Conservation (phyloP, 106 monocot genomes). For the Dioscorea alata region DNA sequence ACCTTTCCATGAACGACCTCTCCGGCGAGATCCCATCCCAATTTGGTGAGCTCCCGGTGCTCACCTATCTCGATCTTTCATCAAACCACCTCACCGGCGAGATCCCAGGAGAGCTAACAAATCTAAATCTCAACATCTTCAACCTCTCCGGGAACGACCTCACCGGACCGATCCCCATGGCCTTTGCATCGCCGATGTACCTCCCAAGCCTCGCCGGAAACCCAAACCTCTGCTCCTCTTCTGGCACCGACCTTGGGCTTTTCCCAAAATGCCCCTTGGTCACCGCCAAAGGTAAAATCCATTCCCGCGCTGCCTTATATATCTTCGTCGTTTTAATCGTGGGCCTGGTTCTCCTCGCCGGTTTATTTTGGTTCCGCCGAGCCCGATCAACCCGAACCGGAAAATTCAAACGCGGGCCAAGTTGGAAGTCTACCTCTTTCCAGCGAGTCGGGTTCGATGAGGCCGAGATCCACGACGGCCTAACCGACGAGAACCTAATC, state of each 20-base stretch:
- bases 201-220: constrained; percentile 20
- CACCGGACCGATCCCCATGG: constrained; percentile 32
- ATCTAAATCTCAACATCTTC: constrained; percentile 32
- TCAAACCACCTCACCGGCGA: constrained; percentile 32
- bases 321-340: constrained; percentile 11
- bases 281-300: neutral
- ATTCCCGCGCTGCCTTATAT: too few species aligned
- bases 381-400: neutral
- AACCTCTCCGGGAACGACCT: constrained; percentile 41
- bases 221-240: constrained; percentile 35
- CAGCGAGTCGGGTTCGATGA: constrained; percentile 32
- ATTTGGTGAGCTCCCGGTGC: constrained; percentile 29
- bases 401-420: neutral
- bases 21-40: constrained; percentile 30
- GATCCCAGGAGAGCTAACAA: constrained; percentile 20
- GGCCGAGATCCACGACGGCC: constrained; percentile 28
- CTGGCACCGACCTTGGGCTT: constrained; percentile 3
- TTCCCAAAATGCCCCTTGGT: neutral
- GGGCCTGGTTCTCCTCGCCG: constrained; percentile 11
- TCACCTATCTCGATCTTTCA: constrained; percentile 57
- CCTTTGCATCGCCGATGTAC: constrained; percentile 19
- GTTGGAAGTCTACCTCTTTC: constrained; percentile 47
- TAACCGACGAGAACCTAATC: constrained; percentile 37
- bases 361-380: constrained; percentile 12
- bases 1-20: constrained; percentile 41